These are phyloP conservation scores for Suhomyces guaymorum DNA, from an alignment of 1,139 yeast species.

Conservation along the genomic window DNA sequence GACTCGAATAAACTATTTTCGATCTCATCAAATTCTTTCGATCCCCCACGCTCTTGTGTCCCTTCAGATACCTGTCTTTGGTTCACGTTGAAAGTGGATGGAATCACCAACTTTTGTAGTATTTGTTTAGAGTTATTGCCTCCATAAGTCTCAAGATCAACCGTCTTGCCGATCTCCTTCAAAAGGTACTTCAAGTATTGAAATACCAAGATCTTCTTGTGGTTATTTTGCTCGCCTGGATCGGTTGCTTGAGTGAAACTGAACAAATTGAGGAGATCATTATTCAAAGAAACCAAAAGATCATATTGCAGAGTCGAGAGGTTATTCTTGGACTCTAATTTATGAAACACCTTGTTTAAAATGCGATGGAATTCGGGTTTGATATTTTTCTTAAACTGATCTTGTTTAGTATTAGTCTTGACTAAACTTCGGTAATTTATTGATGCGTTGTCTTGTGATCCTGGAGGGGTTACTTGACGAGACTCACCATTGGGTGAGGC, in stretches of 20 bases:
- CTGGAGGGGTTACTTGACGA: background rate
- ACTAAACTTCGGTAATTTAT: conserved; percentile 11
- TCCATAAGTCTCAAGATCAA: conserved; percentile 8
- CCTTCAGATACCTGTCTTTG: conserved; percentile 6
- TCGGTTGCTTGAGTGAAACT: conserved; percentile 24
- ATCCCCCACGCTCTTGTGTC: conserved; percentile 2
- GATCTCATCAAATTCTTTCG: conserved; percentile 41
- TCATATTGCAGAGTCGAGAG: conserved; percentile 42
- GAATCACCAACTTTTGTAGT: conserved; percentile 37
- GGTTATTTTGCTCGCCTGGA: conserved; percentile 18
- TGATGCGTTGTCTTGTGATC: conserved; percentile 4
- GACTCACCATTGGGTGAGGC: background rate
- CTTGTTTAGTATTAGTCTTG: conserved; percentile 23
- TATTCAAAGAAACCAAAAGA: conserved; percentile 34
- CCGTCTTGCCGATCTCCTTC: conserved; percentile 35
- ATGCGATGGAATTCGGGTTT: conserved; percentile 35
- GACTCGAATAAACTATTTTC: conserved; percentile 45
- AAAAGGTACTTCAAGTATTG: conserved; percentile 44
- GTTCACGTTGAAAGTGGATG: conserved; percentile 29
- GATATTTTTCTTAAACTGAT: conserved; percentile 25
- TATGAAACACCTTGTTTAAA: conserved; percentile 37
- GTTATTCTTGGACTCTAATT: conserved; percentile 34
- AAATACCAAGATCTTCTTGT: conserved; percentile 34
- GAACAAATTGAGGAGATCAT: conserved; percentile 29
- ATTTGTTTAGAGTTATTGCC: conserved; percentile 19